Conservation (phyloP, 2,329 filamentous ascomycete genomes). For the Exserohilum turcica region DNA sequence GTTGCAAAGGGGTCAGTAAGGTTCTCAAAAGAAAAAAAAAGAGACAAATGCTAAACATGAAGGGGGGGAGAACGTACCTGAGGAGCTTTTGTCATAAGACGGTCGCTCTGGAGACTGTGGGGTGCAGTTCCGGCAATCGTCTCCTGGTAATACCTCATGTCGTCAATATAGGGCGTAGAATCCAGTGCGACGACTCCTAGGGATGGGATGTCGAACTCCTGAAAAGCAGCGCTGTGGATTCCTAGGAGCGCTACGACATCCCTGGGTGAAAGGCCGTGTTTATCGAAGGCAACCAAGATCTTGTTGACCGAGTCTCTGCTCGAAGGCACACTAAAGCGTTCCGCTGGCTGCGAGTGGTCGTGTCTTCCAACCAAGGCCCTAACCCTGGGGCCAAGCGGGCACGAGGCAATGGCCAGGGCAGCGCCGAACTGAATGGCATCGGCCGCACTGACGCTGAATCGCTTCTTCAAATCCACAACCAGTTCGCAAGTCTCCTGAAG, state of each 20-base stretch:
- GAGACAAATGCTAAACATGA: too few species aligned
- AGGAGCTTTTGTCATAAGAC: conserved; percentile 24
- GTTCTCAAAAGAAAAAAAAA: background rate
- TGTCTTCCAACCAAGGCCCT: conserved; percentile 28
- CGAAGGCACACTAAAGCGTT: conserved; percentile 18
- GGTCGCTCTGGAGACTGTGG: conserved; percentile 30
- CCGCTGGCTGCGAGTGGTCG: conserved; percentile 23
- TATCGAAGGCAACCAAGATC: conserved; percentile 31
- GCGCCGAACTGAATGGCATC: conserved; percentile 39
- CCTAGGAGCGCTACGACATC: conserved; percentile 45
- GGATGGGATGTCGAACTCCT: conserved; percentile 32
- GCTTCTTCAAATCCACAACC: conserved; percentile 45
- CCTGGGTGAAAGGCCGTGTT: conserved; percentile 33
- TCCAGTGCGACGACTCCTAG: conserved; percentile 34
- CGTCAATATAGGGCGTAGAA: conserved; percentile 35
- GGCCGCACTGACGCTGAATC: conserved; percentile 43
- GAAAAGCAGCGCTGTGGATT: conserved; percentile 36
- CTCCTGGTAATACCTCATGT: conserved; percentile 38
- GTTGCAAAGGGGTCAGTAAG: background rate
- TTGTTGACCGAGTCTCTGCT: conserved; percentile 21
- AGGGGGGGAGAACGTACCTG: too few species aligned
- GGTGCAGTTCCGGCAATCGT: conserved; percentile 34
- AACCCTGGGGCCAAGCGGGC: conserved; percentile 30
- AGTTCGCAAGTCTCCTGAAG: conserved; percentile 50
- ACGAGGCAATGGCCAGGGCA: conserved; percentile 28